These are phyloP conservation scores for Saitoella complicata DNA, from an alignment of 805 yeast species.

Conservation along the genomic window DNA sequence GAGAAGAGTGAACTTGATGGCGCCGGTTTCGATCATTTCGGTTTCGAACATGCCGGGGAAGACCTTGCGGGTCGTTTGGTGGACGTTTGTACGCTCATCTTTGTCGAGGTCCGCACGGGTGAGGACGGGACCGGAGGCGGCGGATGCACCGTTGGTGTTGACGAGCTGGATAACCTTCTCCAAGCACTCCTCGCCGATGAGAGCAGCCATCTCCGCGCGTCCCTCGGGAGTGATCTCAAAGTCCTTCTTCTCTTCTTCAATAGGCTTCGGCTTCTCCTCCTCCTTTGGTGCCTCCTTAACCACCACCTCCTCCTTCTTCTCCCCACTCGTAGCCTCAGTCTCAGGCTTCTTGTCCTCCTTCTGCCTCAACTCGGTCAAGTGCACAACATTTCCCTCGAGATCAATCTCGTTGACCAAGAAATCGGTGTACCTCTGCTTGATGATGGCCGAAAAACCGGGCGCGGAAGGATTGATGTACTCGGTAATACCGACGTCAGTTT, in stretches of 20 bases:
- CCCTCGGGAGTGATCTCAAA: constrained; percentile 28
- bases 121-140: constrained; percentile 36
- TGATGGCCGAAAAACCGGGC: constrained; percentile 57
- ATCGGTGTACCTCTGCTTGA: constrained; percentile 46
- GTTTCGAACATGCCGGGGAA: constrained; percentile 50
- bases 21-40: constrained; percentile 51
- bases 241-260: background rate
- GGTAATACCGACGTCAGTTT: constrained; percentile 76
- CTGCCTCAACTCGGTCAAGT: constrained; percentile 41
- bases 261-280: constrained; percentile 12
- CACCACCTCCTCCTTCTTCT: constrained; percentile 9
- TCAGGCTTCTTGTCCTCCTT: constrained; percentile 28
- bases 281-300: constrained; percentile 15
- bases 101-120: constrained; percentile 46
- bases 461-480: constrained; percentile 38
- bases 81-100: constrained; percentile 58
- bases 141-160: constrained; percentile 25
- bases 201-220: constrained; percentile 30
- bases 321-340: constrained; percentile 26
- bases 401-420: constrained; percentile 84
- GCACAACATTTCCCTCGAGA: constrained; percentile 50
- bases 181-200: constrained; percentile 48
- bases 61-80: constrained; percentile 51
- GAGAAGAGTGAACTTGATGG: constrained; percentile 41
- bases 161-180: constrained; percentile 38